Evolutionary conservation across 2,329 filamentous ascomycete species (phyloP), one percentile per base, ranked within the genome.

Genomic region (Ophiostoma sp.): DNA sequence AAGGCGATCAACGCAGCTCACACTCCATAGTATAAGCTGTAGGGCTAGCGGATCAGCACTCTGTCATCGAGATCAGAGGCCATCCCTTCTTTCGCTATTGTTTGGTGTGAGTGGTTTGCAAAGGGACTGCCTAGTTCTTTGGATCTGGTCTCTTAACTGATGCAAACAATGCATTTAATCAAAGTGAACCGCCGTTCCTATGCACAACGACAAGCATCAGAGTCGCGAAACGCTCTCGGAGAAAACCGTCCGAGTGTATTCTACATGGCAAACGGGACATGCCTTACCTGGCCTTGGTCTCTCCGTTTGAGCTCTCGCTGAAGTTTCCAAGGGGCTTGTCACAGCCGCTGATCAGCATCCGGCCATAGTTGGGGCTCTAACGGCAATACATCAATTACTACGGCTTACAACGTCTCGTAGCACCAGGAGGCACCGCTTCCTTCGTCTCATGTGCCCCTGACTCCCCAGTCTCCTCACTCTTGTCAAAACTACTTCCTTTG

Each of bases 41-140:
- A 55, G 14, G 49, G 49, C 49, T 55, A 55, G 7, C 18, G 49
- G 47, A 55, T 55, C 49, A 55, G 49, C 49, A 27, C n/a, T 55
- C 49, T 55, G n/a, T 55, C 49, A 55, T 55, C 49, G 49, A 55
- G 49, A 55, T 55, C 16, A 52, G 18, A n/a, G 47, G 18, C 49
- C n/a, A 8, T 12, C n/a, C 49, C 14, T 55, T 55, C 49, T 27
- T 27, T 55, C 49, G n/a, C 49, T 27, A 11, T 55, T 55, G 18
- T 11, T 12, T 36, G 49, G 8, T 55, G 49, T 9, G 14, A 11
- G 8, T 55, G 7, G 18, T 11, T 9, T 27, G 49, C 49, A 18
- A 27, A 55, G 18, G 18, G 49, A 18, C 7, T 12, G 7, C n/a
- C 49, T 55, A 27, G 49, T 55, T 5, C 49, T 55, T 12, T 55